phyloP scores from a whole-genome alignment of 148 eudicot genomes.

The Spergularia marina region DNA sequence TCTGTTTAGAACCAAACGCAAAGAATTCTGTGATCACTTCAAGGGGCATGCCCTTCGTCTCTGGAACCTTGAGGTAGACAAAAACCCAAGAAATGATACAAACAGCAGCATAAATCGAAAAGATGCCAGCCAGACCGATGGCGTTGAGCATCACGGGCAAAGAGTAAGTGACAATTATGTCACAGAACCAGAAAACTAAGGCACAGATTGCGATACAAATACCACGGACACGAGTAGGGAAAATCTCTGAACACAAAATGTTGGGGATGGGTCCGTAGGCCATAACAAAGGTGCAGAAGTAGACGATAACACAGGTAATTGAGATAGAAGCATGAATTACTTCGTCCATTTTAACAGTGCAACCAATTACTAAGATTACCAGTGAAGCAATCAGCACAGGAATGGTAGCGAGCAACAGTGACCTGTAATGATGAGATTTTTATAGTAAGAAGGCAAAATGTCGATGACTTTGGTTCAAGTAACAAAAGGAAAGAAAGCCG shows the following conservation, averaged over 20 bases:
- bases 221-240: constrained; percentile 96
- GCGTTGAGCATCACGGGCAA: constrained; percentile 69
- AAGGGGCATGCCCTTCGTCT: constrained; percentile 92
- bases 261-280: constrained; percentile 92
- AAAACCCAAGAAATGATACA: constrained; percentile 71
- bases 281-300: constrained; percentile 80
- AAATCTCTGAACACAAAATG: constrained; percentile 85
- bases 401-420: constrained; percentile 62
- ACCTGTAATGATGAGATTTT: constrained; percentile 37
- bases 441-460: background rate
- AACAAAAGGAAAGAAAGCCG: background rate
- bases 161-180: constrained; percentile 77
- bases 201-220: constrained; percentile 88
- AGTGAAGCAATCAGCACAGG: constrained; percentile 65
- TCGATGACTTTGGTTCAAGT: too few relatives aligned
- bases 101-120: constrained; percentile 61
- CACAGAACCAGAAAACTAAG: constrained; percentile 61
- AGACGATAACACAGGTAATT: constrained; percentile 65
- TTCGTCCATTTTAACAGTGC: constrained; percentile 38
- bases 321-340: constrained; percentile 62
- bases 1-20: constrained; percentile 59
- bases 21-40: constrained; percentile 92
- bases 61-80: constrained; percentile 76
- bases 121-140: constrained; percentile 66
- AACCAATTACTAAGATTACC: constrained; percentile 45